Base-by-base conservation (phyloP, 768 basidiomycete species). In the Agrocybe praecox region DNA sequence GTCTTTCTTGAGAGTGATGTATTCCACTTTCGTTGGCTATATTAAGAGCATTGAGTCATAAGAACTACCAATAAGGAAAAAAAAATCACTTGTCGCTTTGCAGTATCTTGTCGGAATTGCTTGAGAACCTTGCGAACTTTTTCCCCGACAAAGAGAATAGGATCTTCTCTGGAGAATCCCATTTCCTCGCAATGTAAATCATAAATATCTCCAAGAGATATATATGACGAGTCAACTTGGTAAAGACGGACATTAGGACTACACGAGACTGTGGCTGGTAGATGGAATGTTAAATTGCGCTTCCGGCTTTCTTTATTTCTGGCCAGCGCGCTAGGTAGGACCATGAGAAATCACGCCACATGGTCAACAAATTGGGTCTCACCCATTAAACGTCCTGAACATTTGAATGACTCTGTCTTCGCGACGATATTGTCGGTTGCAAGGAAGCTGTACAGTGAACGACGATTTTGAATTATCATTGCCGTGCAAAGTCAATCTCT, bases 311-410 rank as follows among this genome's bases (percentile, higher is more conserved):
- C 96, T 69, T 96, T 97, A 70, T 94, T 90, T 55, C 91, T 88
- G 49, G 77, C 76, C 50, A 99, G 76, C 22, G 91, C 89, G 21
- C 96, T 97, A 55, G 18, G 36, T 22, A 22, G 21, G 22, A 9
- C 15, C 49, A 12, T 56, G 22, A 56, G n/a, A 44, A 12, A 49
- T 43, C 1, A 48, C 10, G 14, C 14, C 18, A 11, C 7, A 42
- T 4, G 18, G 18, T 2, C 33, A 43, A 48, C 4, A 17, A 17
- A 15, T 17, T 15, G 32, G 18, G 12, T 67, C 84, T 42, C 59
- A 96, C 95, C 87, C 86, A 66, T 97, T 98, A 74, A 98, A 92
- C 53, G 90, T 92, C n/a, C 97, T 86, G 75, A 96, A 90, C 18
- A 97, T 74, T 65, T 98, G 94, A 71, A 90, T 89, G 44, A 96